Evolutionary conservation across 257 asterid species (phyloP).

Genomic region (Voacanga thouarsii): DNA sequence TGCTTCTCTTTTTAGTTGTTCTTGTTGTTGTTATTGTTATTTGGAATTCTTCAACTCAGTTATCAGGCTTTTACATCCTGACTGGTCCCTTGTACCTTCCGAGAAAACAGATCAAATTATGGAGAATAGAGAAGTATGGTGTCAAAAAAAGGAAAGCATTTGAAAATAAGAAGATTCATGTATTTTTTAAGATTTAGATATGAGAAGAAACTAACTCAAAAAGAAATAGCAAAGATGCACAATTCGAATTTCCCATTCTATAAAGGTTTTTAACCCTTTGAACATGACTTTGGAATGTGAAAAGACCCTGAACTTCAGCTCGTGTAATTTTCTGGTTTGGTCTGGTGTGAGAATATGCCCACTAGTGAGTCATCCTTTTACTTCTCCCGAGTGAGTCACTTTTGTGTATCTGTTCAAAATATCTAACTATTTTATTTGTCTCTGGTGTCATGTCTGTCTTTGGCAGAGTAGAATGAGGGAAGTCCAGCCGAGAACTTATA

Average conservation of each 20-base stretch:
- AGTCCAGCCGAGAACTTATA: constrained; percentile 49
- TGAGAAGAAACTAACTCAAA: background rate
- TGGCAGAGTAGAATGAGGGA: constrained; percentile 60
- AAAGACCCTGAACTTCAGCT: background rate
- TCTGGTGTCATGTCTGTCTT: constrained; percentile 9
- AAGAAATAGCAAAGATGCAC: background rate
- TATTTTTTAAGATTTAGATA: background rate
- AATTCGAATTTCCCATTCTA: background rate
- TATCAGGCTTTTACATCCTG: too few relatives aligned
- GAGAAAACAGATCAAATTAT: background rate
- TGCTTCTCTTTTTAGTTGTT: too few relatives aligned
- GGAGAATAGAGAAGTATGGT: background rate
- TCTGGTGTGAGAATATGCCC: background rate
- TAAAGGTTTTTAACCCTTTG: background rate
- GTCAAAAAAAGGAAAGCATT: background rate
- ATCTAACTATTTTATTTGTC: constrained; percentile 1
- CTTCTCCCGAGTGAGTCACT: background rate
- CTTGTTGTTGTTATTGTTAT: too few relatives aligned
- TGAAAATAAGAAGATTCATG: too few relatives aligned
- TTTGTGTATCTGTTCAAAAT: background rate
- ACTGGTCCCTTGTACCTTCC: background rate
- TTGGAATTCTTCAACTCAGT: too few relatives aligned
- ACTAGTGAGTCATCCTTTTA: background rate
- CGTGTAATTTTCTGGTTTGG: background rate
- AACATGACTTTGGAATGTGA: background rate